Evolutionary conservation across 441 rosid genomes (phyloP).

Genomic region (Brassica hybrid): DNA sequence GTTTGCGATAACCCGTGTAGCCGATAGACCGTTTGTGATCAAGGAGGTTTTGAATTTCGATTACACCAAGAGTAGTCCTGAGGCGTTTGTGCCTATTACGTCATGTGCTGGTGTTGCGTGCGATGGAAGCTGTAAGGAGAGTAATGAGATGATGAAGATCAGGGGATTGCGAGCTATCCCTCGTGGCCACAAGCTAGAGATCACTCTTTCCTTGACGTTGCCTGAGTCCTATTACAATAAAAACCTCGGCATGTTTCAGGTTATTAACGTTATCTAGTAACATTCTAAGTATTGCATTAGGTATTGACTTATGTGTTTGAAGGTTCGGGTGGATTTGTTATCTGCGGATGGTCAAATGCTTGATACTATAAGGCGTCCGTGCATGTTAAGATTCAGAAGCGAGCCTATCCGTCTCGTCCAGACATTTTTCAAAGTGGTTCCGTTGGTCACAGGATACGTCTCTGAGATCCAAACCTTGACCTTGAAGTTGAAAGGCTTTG

Average conservation of each 20-base stretch:
- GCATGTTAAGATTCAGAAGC: slow-evolving; percentile 79
- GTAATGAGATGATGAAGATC: slow-evolving; percentile 41
- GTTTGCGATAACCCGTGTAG: slow-evolving; percentile 57
- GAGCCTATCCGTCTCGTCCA: slow-evolving; percentile 64
- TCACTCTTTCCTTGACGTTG: slow-evolving; percentile 45
- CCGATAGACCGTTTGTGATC: slow-evolving; percentile 63
- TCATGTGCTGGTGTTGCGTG: slow-evolving; percentile 59
- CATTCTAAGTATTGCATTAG: not conserved
- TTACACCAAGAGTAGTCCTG: slow-evolving; percentile 73
- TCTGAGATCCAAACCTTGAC: slow-evolving; percentile 76
- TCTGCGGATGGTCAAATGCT: slow-evolving; percentile 62
- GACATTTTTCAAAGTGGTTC: slow-evolving; percentile 68
- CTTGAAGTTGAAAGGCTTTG: slow-evolving; percentile 63
- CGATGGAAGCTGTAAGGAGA: slow-evolving; percentile 54
- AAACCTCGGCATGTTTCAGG: slow-evolving; percentile 90
- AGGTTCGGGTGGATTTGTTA: slow-evolving; percentile 77
- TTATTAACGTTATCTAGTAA: slow-evolving; percentile 41
- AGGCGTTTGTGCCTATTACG: slow-evolving; percentile 63
- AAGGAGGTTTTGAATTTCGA: slow-evolving; percentile 73
- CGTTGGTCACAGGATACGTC: slow-evolving; percentile 71
- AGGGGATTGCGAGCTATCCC: slow-evolving; percentile 33
- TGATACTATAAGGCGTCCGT: slow-evolving; percentile 63
- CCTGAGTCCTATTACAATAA: slow-evolving; percentile 86
- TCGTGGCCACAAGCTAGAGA: slow-evolving; percentile 31
- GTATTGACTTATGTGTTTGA: too few relatives aligned